phyloP scores from a whole-genome alignment of 305 asterid genomes.

The Plantago coronopus region DNA sequence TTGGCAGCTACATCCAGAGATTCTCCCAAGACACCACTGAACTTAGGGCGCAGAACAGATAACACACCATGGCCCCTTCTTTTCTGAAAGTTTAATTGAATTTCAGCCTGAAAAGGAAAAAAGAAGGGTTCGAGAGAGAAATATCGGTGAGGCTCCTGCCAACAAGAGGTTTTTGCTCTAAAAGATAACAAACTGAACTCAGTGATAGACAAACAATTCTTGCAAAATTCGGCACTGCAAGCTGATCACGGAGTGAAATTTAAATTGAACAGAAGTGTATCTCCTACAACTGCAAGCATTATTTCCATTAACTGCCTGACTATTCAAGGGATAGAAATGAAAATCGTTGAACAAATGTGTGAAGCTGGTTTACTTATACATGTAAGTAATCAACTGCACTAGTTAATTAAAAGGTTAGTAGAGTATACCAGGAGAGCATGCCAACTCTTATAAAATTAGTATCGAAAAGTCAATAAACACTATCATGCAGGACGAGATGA shows the following conservation, averaged over 20 bases:
- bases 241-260: conserved; percentile 16
- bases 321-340: conserved; percentile 13
- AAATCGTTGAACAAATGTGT: not conserved
- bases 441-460: not conserved
- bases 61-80: conserved; percentile 94
- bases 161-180: not conserved
- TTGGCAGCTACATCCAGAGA: conserved; percentile 98
- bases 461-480: not conserved
- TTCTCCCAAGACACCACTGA: conserved; percentile 97
- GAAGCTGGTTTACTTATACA: not conserved
- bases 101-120: conserved; percentile 75
- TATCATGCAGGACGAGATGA: not conserved
- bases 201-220: conserved; percentile 14
- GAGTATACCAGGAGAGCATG: not conserved
- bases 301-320: conserved; percentile 18
- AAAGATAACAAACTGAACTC: conserved; percentile 6
- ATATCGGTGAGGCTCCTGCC: not conserved
- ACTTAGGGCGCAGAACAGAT: conserved; percentile 91
- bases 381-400: not conserved
- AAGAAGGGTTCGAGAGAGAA: not conserved
- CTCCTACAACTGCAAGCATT: conserved; percentile 12
- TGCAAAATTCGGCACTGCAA: conserved; percentile 5
- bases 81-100: conserved; percentile 93
- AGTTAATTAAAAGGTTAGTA: not conserved
- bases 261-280: conserved; percentile 15